phyloP scores from a whole-genome alignment of 2,329 filamentous ascomycete genomes.

The Talaromyces atroroseus region DNA sequence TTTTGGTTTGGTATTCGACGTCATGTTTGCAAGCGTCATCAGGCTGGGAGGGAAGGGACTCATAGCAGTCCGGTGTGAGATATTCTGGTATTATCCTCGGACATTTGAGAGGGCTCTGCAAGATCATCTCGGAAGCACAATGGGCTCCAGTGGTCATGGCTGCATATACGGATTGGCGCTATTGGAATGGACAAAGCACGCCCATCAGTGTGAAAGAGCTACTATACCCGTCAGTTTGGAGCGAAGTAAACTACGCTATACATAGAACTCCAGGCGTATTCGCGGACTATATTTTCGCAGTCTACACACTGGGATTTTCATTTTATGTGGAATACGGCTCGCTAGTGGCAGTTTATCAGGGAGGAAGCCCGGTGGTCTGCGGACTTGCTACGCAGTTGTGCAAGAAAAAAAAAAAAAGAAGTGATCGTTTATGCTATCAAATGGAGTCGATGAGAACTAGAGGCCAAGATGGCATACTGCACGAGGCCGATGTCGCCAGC shows the following conservation, averaged over 20 bases:
- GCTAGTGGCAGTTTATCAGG: constrained; percentile 1
- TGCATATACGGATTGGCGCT: neutral
- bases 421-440: constrained; percentile 9
- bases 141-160: neutral
- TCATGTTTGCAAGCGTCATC: constrained; percentile 7
- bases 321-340: constrained; percentile 8
- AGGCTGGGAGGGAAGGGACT: neutral
- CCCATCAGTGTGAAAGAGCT: neutral
- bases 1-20: constrained; percentile 15
- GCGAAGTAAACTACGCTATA: constrained; percentile 5
- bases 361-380: neutral
- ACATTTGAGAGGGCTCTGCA: neutral
- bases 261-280: constrained; percentile 9
- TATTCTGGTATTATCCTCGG: neutral
- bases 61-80: neutral
- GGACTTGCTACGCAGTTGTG: constrained; percentile 11
- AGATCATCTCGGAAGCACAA: neutral
- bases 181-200: neutral
- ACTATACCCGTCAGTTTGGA: neutral
- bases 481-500: constrained; percentile 32
- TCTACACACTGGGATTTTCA: constrained; percentile 5
- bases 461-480: constrained; percentile 23
- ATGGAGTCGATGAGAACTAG: constrained; percentile 21
- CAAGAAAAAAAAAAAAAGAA: neutral
- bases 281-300: neutral